Base-by-base conservation (phyloP, 1,284 basidiomycete species). In the Pseudozyma sp. region DNA sequence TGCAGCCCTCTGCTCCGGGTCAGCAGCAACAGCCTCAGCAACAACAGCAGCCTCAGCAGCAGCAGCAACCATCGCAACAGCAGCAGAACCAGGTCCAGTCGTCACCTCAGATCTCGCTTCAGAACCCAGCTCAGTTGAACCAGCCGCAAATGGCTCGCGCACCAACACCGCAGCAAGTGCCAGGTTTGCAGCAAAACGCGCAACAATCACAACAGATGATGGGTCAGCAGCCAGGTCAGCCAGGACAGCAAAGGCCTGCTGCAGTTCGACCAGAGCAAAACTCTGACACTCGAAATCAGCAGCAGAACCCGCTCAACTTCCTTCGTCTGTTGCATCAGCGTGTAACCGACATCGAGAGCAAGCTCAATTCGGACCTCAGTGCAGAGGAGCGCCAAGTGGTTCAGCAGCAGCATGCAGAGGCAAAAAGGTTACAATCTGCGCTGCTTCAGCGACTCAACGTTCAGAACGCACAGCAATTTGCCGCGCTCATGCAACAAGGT, bases 241-340 rank as follows among this genome's bases (percentile, higher is more conserved):
- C 70, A 13, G 67, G 59, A 16, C 60, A 59, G 48, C 52, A 51
- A 39, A 59, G 64, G n/a, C 75, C 67, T 10, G 42, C 64, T 12
- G 62, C 49, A 19, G 58, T 36, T 19, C 50, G 59, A 49, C 45
- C 55, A 12, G 69, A 76, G 9, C 34, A 39, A 5, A 43, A 38
- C 19, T 31, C 66, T 49, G 58, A 68, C 45, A 40, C 58, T 38
- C 53, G 53, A 55, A 57, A 55, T 44, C 54, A 68, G 35, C 67
- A 64, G 67, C 52, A 75, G 40, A 75, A 70, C 25, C 73, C 73
- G 38, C 59, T 76, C 52, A 76, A 80, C 34, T 77, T 80, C 13
- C 47, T 76, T 45, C 79, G 74, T 13, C 69, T 75, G 12, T 67
- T 80, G 57, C 77, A 80, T 36, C 79, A 77, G 48, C 72, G 70